Conservation (phyloP, 148 eudicot species). For the Rheum nobile region DNA sequence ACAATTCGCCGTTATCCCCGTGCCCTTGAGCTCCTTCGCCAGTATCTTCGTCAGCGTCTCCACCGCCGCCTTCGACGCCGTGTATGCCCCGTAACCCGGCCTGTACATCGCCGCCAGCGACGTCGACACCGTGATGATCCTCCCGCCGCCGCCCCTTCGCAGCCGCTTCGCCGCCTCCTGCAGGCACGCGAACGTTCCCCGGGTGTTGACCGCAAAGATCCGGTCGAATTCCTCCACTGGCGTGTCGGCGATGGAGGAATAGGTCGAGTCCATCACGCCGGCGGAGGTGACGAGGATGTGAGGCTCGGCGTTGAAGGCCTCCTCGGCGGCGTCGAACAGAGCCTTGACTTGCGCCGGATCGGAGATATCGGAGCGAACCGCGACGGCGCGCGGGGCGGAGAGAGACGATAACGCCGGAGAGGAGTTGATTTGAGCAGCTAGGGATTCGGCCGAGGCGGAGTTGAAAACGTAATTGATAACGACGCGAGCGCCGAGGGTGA, state of each 20-base stretch:
- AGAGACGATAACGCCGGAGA: background rate
- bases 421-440: background rate
- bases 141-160: slow-evolving; percentile 26
- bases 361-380: background rate
- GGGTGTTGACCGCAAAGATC: background rate
- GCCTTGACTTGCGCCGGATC: background rate
- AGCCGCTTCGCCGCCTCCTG: slow-evolving; percentile 8
- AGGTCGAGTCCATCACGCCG: background rate
- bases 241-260: background rate
- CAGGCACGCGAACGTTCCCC: background rate
- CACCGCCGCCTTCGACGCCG: slow-evolving; percentile 37
- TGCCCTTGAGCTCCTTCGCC: slow-evolving; percentile 37
- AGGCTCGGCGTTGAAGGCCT: background rate
- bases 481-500: slow-evolving; percentile 39
- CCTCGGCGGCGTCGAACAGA: background rate
- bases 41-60: slow-evolving; percentile 33
- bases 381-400: background rate
- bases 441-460: slow-evolving; percentile 1
- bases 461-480: slow-evolving; percentile 34
- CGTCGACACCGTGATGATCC: slow-evolving; percentile 27
- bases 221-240: background rate
- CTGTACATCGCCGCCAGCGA: slow-evolving; percentile 21
- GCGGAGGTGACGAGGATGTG: slow-evolving; percentile 4
- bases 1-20: slow-evolving; percentile 31
- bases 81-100: slow-evolving; percentile 32